Percentiles rank a stretch among this genome's conserved stretches.
phyloP scores from a whole-genome alignment of 805 yeast species.

The Suhomyces sp. region DNA sequence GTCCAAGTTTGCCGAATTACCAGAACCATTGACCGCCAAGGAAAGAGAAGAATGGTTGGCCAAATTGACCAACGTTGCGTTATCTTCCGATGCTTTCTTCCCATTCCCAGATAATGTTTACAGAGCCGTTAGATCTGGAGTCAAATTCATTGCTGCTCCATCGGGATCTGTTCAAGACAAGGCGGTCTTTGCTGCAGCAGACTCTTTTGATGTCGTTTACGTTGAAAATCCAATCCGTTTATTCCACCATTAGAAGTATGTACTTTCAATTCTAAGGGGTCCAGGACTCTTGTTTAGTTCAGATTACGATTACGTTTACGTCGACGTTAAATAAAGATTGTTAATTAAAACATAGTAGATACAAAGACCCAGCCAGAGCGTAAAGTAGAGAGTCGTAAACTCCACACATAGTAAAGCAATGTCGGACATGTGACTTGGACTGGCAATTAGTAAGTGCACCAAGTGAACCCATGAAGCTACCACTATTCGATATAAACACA shows the following conservation, averaged over 20 bases:
- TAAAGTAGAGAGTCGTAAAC: too few relatives aligned
- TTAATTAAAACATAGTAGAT: too few relatives aligned
- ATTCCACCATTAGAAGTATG: slow-evolving; percentile 78
- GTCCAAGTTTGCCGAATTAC: slow-evolving; percentile 80
- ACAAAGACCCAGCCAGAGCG: too few relatives aligned
- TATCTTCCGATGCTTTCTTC: slow-evolving; percentile 98
- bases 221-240: slow-evolving; percentile 96
- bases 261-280: slow-evolving; percentile 10
- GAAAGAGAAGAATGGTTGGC: slow-evolving; percentile 88
- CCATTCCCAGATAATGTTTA: slow-evolving; percentile 99
- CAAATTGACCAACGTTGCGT: slow-evolving; percentile 80
- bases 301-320: too few relatives aligned
- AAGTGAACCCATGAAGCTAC: too few relatives aligned
- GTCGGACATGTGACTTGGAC: too few relatives aligned
- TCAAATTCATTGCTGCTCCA: slow-evolving; percentile 93
- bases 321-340: too few relatives aligned
- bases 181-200: slow-evolving; percentile 95
- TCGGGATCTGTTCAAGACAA: slow-evolving; percentile 97
- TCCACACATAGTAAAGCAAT: too few relatives aligned
- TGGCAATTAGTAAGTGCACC: too few relatives aligned
- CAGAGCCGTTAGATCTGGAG: slow-evolving; percentile 97
- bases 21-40: slow-evolving; percentile 74
- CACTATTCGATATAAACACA: too few relatives aligned
- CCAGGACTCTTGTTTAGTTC: background rate
- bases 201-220: slow-evolving; percentile 83